phyloP scores from a whole-genome alignment of 192 early-diverging fungal genomes.

The Gryganskiella cystojenkinii region DNA sequence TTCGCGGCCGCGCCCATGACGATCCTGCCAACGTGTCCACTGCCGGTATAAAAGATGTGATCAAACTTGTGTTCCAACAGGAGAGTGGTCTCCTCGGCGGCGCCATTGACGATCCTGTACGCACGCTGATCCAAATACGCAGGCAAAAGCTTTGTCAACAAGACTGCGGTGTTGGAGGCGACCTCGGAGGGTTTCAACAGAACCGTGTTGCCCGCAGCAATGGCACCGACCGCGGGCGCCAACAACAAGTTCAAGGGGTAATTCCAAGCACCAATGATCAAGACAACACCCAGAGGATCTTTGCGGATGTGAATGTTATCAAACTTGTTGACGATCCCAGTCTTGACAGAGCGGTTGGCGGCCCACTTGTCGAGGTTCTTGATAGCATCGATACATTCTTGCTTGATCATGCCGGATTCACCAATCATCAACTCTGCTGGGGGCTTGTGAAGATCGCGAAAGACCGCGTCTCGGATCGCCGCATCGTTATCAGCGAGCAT shows the following conservation, averaged over 20 bases:
- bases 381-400: conserved; percentile 61
- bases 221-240: conserved; percentile 81
- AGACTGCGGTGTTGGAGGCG: conserved; percentile 68
- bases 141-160: conserved; percentile 73
- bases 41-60: conserved; percentile 96
- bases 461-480: conserved; percentile 66
- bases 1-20: conserved; percentile 89
- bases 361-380: conserved; percentile 75
- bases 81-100: conserved; percentile 74
- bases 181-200: conserved; percentile 89
- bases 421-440: conserved; percentile 64
- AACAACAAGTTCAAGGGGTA: conserved; percentile 73
- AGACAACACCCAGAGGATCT: conserved; percentile 69
- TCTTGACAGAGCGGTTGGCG: conserved; percentile 60
- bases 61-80: conserved; percentile 86
- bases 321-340: conserved; percentile 60
- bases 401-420: conserved; percentile 67
- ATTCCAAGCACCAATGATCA: conserved; percentile 66
- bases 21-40: conserved; percentile 80
- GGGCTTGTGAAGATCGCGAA: conserved; percentile 71
- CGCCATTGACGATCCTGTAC: conserved; percentile 83
- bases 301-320: conserved; percentile 71
- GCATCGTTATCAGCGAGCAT: conserved; percentile 73
- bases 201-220: conserved; percentile 94
- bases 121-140: conserved; percentile 79